A percentile compares a stretch with the other conserved stretches of the same genome.
Conservation (phyloP, 257 asterid species). For the Marsdenia floribunda region DNA sequence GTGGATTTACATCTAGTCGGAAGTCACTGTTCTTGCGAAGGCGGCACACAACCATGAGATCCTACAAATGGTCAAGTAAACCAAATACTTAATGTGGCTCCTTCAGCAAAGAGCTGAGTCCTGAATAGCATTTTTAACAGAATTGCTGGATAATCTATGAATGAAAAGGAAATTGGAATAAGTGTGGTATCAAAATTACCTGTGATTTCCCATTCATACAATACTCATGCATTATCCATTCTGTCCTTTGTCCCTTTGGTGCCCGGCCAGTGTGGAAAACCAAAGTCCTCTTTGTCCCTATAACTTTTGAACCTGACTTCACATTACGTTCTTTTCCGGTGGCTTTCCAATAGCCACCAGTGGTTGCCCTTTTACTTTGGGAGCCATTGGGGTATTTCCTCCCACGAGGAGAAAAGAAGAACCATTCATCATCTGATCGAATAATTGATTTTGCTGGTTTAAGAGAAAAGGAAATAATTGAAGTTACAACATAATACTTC, state of each 20-base stretch:
- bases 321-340: conserved; percentile 78
- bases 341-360: conserved; percentile 85
- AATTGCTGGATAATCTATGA: neutral
- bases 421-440: conserved; percentile 83
- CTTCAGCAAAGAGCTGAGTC: neutral
- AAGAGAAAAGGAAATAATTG: conserved; percentile 6
- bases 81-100: neutral
- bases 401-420: conserved; percentile 81
- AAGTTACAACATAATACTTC: neutral
- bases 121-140: neutral
- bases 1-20: conserved; percentile 34
- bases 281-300: conserved; percentile 80
- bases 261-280: conserved; percentile 92
- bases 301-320: conserved; percentile 52
- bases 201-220: conserved; percentile 50
- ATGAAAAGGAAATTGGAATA: neutral
- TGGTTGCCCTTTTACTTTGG: conserved; percentile 80
- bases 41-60: conserved; percentile 74
- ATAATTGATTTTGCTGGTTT: conserved; percentile 49
- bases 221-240: conserved; percentile 96
- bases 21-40: conserved; percentile 67
- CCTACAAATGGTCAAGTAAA: conserved; percentile 34
- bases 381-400: conserved; percentile 86
- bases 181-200: conserved; percentile 20
- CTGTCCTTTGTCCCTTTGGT: conserved; percentile 79